Percentiles rank a stretch among this genome's conserved stretches.
These are phyloP conservation scores for Heracleum sosnowskyi DNA, from an alignment of 129 eudicot genomes.

Conservation along the genomic window DNA sequence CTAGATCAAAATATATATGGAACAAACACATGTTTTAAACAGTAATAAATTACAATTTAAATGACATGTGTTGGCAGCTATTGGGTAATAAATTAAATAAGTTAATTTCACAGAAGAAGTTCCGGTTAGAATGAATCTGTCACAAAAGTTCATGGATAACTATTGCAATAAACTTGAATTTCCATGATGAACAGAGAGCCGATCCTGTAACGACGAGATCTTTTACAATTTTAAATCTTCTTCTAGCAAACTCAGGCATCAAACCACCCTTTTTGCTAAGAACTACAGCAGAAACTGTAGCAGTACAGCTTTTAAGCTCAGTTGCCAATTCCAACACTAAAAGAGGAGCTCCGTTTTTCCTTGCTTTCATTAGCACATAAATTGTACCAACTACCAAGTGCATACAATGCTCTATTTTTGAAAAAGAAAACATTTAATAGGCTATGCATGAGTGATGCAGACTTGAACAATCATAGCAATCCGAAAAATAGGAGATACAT, in stretches of 20 bases:
- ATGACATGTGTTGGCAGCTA: not conserved
- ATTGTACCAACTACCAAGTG: no score
- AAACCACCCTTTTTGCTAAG: constrained; percentile 87
- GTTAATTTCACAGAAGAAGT: not conserved
- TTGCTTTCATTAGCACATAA: no score
- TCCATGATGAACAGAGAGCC: constrained; percentile 94
- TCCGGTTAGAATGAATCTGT: no score
- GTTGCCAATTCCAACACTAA: constrained; percentile 96
- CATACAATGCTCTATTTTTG: no score
- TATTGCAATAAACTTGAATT: constrained; percentile 41
- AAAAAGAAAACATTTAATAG: no score
- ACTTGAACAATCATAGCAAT: no score
- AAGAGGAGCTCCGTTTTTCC: constrained; percentile 99
- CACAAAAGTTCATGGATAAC: not conserved
- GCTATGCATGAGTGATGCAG: no score
- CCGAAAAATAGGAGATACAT: no score
- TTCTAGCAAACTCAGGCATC: constrained; percentile 73
- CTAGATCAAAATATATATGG: no score
- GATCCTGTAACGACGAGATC: constrained; percentile 95
- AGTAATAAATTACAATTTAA: not conserved
- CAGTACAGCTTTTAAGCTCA: constrained; percentile 94
- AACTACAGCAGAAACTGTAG: constrained; percentile 75
- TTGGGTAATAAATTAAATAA: not conserved
- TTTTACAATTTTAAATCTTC: constrained; percentile 71
- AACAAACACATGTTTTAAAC: no score